Conservation (phyloP, 1,139 yeast genomes). For the Scheffersomyces stambukii region DNA sequence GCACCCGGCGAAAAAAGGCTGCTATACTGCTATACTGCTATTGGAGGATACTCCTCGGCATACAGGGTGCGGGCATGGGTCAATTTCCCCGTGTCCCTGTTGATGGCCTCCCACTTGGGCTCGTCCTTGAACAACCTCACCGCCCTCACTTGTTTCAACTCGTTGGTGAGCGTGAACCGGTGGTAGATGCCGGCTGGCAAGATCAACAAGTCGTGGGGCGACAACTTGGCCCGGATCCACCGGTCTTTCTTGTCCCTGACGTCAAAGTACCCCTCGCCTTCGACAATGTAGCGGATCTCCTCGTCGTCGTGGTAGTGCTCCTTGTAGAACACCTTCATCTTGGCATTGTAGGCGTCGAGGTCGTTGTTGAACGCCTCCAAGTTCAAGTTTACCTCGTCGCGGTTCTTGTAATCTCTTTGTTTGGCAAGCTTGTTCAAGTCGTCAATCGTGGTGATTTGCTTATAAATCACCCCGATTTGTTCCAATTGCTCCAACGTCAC, state of each 20-base stretch:
- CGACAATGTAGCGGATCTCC: slow-evolving; percentile 85
- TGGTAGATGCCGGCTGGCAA: slow-evolving; percentile 93
- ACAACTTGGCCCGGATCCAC: slow-evolving; percentile 77
- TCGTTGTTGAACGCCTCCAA: slow-evolving; percentile 63
- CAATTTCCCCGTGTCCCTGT: slow-evolving; percentile 41
- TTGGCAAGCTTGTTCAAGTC: slow-evolving; percentile 65
- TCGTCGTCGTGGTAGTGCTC: slow-evolving; percentile 97
- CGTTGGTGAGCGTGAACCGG: slow-evolving; percentile 71
- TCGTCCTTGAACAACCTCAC: slow-evolving; percentile 86
- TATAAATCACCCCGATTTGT: slow-evolving; percentile 68
- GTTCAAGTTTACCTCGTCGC: slow-evolving; percentile 67
- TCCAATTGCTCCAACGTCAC: slow-evolving; percentile 51
- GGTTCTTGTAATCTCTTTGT: slow-evolving; percentile 70
- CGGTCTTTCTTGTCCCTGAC: slow-evolving; percentile 63
- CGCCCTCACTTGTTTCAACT: slow-evolving; percentile 63
- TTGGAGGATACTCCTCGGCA: no score
- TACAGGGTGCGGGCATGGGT: slow-evolving; percentile 28
- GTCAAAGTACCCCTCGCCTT: slow-evolving; percentile 91
- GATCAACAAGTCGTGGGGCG: slow-evolving; percentile 62
- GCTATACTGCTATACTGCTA: slow-evolving; percentile 20
- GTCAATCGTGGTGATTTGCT: slow-evolving; percentile 45
- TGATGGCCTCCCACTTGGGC: slow-evolving; percentile 93
- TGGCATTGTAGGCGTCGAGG: slow-evolving; percentile 53
- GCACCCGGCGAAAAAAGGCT: no score
- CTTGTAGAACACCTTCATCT: slow-evolving; percentile 67